Evolutionary conservation across 371 early-diverging fungal species (phyloP), one percentile per base, ranked within the genome.

Genomic region (Actinomortierella wolfii): DNA sequence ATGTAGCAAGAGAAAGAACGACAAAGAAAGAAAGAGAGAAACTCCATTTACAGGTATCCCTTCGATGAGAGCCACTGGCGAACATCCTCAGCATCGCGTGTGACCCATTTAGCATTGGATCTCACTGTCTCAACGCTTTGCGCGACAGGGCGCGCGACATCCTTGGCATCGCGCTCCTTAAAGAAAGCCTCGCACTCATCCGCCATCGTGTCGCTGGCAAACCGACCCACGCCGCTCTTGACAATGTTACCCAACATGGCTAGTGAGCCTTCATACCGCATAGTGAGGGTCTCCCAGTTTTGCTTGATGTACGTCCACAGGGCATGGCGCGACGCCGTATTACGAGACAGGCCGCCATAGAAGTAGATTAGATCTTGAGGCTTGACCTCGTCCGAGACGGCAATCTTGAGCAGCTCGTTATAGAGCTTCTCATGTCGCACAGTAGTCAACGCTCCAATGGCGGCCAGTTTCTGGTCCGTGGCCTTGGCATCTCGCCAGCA

Each of bases 51-150:
- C 18, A 77, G 41, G 46, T 75, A 78, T 8, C 76, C 78, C 44
- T 78, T 74, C 24, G 53, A 40, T 8, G 25, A 56, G 34, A 84
- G 58, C 96, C 96, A 97, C 4, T 81, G 76, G n/a, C 81, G 78
- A 21, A 97, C 91, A 47, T 80, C 80, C 29, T 81, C 81, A 7
- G 82, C 68, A 67, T 96, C 95, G 57, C 94, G 84, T 44, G 81
- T 63, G 50, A 94, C 79, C 94, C 96, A 96, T 57, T 83, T 83
- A 24, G 94, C 86, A 63, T 86, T 89, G 45, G 87, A 79, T 15
- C 87, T 79, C 54, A 94, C 85, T 43, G 80, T 82, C 80, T 98
- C 98, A 28, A 96, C 70, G 45, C 89, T 85, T 82, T 98, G 98
- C 40, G 92, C 83, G 40, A 96, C 59, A 21, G 89, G 83, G 41